Evolutionary conservation across 2,329 filamentous ascomycete genomes (phyloP), one percentile per base, ranked within the genome.

Genomic region (Phialemoniopsis sp.): DNA sequence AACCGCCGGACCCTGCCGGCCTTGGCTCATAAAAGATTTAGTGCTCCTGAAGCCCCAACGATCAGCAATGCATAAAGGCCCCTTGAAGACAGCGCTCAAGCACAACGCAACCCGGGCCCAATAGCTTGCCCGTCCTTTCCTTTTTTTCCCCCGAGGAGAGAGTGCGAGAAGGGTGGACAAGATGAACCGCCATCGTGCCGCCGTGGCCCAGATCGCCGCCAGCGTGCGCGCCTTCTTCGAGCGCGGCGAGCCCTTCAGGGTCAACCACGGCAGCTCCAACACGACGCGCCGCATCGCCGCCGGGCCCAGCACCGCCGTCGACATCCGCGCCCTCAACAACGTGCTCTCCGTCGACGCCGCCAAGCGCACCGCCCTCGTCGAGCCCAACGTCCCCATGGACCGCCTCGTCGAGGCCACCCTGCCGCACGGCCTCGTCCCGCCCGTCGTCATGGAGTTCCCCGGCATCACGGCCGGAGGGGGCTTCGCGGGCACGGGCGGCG

Each of bases 301-400:
- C 6, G 21, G 21, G 21, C 49, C 51, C 43, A 56, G 50, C 46
- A 63, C 58, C 43, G 64, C 66, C 42, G 69, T 89, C 48, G 83
- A 88, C 63, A 88, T 85, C 52, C 79, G 78, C 54, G 60, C 65
- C 4, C 71, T 90, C 4, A 66, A 64, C 48, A 67, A 81, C 56
- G 81, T 90, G 18, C 66, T 90, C 28, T 63, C 70, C 10, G 73
- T 90, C 41, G 74, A 89, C 56, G 53, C 62, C 2, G 54, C 63
- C 8, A 56, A 55, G 2, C 71, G 71, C 38, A 81, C 73, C 7
- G 84, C 81, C 5, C 68, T 88, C 17, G 82, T 87, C 31, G 83
- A 89, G 64, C 83, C 85, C 38, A 89, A 88, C 51, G 84, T 87
- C 10, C 75, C 82, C 18, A 87, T 89, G 83, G 84, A 88, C 59